Evolutionary conservation across 2,329 filamentous ascomycete species (phyloP), one percentile per base, ranked within the genome.

Genomic region (Apiospora malaysiana): DNA sequence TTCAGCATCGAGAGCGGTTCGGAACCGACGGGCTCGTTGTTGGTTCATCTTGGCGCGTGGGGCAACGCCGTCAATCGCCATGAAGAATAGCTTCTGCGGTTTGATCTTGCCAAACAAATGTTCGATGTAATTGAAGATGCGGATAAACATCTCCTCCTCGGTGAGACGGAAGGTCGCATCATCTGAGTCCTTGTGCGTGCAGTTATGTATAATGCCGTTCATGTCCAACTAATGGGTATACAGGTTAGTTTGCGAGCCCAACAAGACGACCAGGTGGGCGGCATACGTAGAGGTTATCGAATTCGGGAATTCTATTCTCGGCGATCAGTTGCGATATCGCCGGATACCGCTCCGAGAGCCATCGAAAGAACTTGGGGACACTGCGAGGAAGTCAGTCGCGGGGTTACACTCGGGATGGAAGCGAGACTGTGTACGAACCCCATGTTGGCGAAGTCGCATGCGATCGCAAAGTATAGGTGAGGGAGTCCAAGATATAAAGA

Each of bases 141-240:
- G 93, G 76, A 99, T 98, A 80, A 99, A 99, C 96, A 99, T 99
- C 82, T 98, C 94, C 81, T 99, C 95, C 82, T 99, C 97, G 71
- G 92, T 95, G 83, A 98, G 91, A 70, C 96, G 94, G 78, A 97
- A 97, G 1, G 94, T 94, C 4, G 94, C 91, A 80, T 95, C 95
- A 79, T 97, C 95, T 32, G 94, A 92, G 83, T 99, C 95, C 79
- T 96, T 97, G 84, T 99, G 96, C 70, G 96, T 99, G 82, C 96
- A 99, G 82, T 99, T 99, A 83, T 99, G 95, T 78, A 99, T 99
- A 81, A 99, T 99, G 76, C 96, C 96, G 83, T 99, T 99, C 96
- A 99, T 99, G 79, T 97, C 94, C 77, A 97, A 87, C 90, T 92
- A 80, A 63, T 63, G 32, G 32, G 18, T n/a, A 37, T 69, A 49